phyloP scores from a whole-genome alignment of 2,329 filamentous ascomycete genomes.

The Paecilomyces sp. region DNA sequence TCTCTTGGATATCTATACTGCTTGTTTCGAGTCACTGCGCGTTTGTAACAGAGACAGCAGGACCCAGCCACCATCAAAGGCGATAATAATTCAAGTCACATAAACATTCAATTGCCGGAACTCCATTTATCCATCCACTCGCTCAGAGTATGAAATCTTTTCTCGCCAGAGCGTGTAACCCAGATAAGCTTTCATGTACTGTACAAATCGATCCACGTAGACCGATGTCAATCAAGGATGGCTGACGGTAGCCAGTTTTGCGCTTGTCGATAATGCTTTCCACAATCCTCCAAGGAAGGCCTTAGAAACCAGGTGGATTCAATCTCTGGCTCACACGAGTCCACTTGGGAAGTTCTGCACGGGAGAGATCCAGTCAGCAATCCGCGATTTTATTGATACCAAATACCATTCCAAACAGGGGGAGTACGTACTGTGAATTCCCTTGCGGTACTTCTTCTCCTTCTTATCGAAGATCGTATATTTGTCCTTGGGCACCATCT shows the following conservation, averaged over 20 bases:
- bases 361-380: constrained; percentile 7
- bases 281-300: neutral
- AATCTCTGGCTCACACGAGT: constrained; percentile 88
- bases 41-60: neutral
- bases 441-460: constrained; percentile 91
- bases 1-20: neutral
- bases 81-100: neutral
- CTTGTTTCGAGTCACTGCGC: neutral
- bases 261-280: neutral
- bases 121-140: constrained; percentile 21
- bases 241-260: constrained; percentile 1
- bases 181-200: constrained; percentile 15
- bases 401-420: neutral
- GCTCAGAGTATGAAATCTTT: constrained; percentile 9
- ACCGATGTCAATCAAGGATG: constrained; percentile 4
- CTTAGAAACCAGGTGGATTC: constrained; percentile 88
- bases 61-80: neutral
- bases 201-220: constrained; percentile 15
- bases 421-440: constrained; percentile 80
- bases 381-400: neutral
- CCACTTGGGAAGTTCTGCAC: constrained; percentile 76
- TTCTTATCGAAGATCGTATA: constrained; percentile 98
- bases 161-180: constrained; percentile 4
- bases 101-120: constrained; percentile 16
- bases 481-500: constrained; percentile 96